A percentile compares a stretch with the other conserved stretches of the same genome.
These are phyloP conservation scores for Suillus subalutaceus DNA, from an alignment of 768 basidiomycete species.

Conservation along the genomic window DNA sequence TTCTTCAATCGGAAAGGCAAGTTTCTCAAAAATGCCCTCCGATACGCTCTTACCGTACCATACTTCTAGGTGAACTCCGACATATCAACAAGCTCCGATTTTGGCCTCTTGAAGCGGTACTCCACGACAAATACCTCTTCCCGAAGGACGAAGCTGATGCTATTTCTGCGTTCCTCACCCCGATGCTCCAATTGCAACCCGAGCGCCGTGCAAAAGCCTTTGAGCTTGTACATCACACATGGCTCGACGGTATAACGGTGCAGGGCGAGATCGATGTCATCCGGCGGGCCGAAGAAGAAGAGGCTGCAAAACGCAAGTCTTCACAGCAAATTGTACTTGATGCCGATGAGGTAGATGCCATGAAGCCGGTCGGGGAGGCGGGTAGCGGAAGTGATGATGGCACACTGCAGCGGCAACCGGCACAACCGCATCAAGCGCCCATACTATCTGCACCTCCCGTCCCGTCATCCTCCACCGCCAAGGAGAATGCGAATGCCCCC, in stretches of 20 bases:
- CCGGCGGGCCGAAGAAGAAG: slow-evolving; percentile 60
- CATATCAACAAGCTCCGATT: slow-evolving; percentile 93
- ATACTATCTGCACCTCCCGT: slow-evolving; percentile 37
- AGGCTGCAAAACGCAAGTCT: slow-evolving; percentile 31
- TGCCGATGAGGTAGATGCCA: slow-evolving; percentile 50
- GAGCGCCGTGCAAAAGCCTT: slow-evolving; percentile 86
- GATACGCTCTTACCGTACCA: not conserved
- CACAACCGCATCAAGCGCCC: slow-evolving; percentile 28
- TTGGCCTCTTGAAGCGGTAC: slow-evolving; percentile 82
- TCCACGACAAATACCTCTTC: slow-evolving; percentile 96
- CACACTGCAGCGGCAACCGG: not conserved
- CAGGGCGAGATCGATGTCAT: slow-evolving; percentile 91
- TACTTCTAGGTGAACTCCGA: slow-evolving; percentile 70
- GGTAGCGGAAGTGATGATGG: slow-evolving; percentile 13
- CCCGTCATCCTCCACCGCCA: slow-evolving; percentile 22
- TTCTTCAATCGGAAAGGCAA: slow-evolving; percentile 96
- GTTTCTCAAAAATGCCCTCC: slow-evolving; percentile 19
- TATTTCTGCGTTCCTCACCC: slow-evolving; percentile 79
- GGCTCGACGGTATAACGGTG: slow-evolving; percentile 84
- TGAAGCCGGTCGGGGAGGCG: slow-evolving; percentile 64
- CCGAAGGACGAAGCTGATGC: slow-evolving; percentile 79
- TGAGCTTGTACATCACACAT: slow-evolving; percentile 85
- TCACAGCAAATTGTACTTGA: slow-evolving; percentile 19
- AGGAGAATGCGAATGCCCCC: slow-evolving; percentile 18
- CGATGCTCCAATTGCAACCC: slow-evolving; percentile 89